phyloP scores from a whole-genome alignment of 2,329 filamentous ascomycete species.

The Chrysosporium queenslandicum region DNA sequence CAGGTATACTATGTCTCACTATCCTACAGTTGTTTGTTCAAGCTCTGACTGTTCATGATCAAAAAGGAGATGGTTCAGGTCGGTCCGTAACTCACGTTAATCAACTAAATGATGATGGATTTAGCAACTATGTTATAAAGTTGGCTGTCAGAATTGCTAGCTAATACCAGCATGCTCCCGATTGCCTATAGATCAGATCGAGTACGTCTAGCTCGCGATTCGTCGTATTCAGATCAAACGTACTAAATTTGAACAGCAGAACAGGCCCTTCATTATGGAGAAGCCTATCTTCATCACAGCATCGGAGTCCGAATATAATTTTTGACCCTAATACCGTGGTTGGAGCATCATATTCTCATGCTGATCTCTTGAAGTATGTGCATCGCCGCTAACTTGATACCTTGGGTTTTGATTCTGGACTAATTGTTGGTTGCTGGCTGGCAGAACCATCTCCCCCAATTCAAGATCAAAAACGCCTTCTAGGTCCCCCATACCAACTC shows the following conservation, averaged over 20 bases:
- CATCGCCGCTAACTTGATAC: background rate
- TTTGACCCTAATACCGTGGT: conserved; percentile 66
- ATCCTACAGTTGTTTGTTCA: background rate
- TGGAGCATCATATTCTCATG: conserved; percentile 91
- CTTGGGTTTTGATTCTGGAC: background rate
- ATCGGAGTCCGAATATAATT: conserved; percentile 45
- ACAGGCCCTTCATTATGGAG: conserved; percentile 85
- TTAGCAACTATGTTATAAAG: background rate
- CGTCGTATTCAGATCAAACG: no score
- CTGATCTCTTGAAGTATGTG: conserved; percentile 81
- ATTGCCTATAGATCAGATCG: conserved; percentile 27
- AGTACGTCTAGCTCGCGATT: conserved; percentile 24
- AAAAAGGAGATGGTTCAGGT: conserved; percentile 98
- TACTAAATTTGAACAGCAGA: conserved; percentile 42
- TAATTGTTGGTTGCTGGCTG: conserved; percentile 11
- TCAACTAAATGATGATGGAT: background rate
- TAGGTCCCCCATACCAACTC: conserved; percentile 35
- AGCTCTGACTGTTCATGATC: conserved; percentile 8
- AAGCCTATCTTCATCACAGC: conserved; percentile 42
- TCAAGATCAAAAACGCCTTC: conserved; percentile 67
- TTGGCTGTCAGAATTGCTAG: background rate
- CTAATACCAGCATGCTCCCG: background rate
- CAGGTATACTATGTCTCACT: conserved; percentile 10
- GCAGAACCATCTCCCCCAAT: conserved; percentile 31
- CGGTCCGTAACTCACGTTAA: conserved; percentile 55